phyloP scores from a whole-genome alignment of 23 red algal species.

The Pyropia yezoensis region DNA sequence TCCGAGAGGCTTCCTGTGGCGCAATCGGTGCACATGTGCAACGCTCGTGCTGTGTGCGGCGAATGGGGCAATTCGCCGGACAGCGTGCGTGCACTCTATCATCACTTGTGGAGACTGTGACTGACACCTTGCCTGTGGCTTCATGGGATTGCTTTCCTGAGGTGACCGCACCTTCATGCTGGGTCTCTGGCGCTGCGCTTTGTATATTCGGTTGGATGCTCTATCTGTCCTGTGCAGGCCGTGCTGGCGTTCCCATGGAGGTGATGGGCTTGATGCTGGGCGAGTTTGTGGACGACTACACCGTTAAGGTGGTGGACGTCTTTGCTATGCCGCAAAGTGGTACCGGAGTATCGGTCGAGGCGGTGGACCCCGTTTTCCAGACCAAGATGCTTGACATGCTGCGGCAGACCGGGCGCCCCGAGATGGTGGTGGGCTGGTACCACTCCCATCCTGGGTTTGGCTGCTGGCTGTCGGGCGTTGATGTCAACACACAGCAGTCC shows the following conservation, averaged over 20 bases:
- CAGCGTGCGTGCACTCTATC: too few species aligned
- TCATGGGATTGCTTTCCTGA: too few species aligned
- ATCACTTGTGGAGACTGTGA: too few species aligned
- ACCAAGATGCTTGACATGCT: slow-evolving; percentile 98
- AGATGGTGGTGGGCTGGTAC: slow-evolving; percentile 98
- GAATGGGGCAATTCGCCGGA: too few species aligned
- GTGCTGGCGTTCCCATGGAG: slow-evolving; percentile 98
- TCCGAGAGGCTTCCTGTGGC: too few species aligned
- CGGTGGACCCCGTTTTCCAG: slow-evolving; percentile 94
- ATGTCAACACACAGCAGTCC: slow-evolving; percentile 96
- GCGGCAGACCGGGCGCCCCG: slow-evolving; percentile 89
- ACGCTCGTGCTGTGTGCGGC: too few species aligned
- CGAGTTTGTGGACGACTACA: slow-evolving; percentile 99
- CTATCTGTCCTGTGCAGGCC: background rate
- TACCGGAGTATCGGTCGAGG: slow-evolving; percentile 95
- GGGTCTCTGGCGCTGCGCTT: too few species aligned
- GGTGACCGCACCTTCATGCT: too few species aligned
- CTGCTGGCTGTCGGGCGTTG: slow-evolving; percentile 98
- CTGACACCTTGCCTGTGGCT: too few species aligned
- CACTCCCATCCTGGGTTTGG: slow-evolving; percentile 98
- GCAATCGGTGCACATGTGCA: too few species aligned
- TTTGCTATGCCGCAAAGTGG: slow-evolving; percentile 99
- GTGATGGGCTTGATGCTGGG: slow-evolving; percentile 99
- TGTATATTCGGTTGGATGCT: background rate
- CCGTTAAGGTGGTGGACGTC: slow-evolving; percentile 95